Conservation (phyloP, 768 basidiomycete species). For the Xerocomus spinulosus region DNA sequence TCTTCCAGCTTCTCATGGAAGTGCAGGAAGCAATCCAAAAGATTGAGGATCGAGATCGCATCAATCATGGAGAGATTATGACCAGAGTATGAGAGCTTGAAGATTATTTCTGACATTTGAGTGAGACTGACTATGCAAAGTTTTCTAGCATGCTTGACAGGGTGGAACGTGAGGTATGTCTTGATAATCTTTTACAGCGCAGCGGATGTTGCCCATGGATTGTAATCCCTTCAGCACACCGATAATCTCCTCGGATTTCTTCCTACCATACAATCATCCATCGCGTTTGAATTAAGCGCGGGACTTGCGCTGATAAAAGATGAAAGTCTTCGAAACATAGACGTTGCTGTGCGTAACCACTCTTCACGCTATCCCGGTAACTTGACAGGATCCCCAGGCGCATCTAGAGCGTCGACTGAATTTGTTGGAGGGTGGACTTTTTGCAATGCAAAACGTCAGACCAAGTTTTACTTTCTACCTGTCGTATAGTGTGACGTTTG, state of each 20-base stretch:
- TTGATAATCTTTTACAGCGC: not conserved
- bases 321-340: slow-evolving; percentile 25
- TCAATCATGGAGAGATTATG: slow-evolving; percentile 18
- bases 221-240: slow-evolving; percentile 22
- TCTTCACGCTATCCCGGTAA: slow-evolving; percentile 1
- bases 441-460: slow-evolving; percentile 30
- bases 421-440: slow-evolving; percentile 22
- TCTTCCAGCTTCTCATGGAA: slow-evolving; percentile 22
- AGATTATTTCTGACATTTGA: not conserved
- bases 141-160: slow-evolving; percentile 24
- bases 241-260: slow-evolving; percentile 24
- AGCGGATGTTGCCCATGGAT: not conserved
- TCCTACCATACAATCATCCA: slow-evolving; percentile 20
- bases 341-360: slow-evolving; percentile 19
- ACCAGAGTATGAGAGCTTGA: slow-evolving; percentile 18
- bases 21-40: slow-evolving; percentile 15
- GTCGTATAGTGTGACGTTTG: slow-evolving; percentile 15
- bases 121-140: slow-evolving; percentile 18
- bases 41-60: slow-evolving; percentile 19
- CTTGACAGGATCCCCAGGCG: slow-evolving; percentile 21
- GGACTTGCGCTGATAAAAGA: slow-evolving; percentile 27
- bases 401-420: slow-evolving; percentile 28
- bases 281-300: slow-evolving; percentile 21
- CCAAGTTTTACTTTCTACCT: slow-evolving; percentile 5
- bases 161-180: slow-evolving; percentile 21